phyloP scores from a whole-genome alignment of 345 rosid species.

The Adansonia digitata region DNA sequence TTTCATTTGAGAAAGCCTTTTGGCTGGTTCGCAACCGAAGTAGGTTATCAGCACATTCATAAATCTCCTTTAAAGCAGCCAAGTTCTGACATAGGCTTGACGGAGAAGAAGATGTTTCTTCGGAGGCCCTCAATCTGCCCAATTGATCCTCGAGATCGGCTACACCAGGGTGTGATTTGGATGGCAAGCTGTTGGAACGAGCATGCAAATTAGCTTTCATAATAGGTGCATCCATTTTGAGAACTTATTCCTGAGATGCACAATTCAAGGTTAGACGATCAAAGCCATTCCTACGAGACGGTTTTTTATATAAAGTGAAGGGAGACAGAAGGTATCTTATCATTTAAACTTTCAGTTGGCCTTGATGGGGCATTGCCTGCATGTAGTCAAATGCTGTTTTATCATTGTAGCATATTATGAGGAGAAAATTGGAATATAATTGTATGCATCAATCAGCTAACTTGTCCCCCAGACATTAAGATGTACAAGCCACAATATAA shows the following conservation, averaged over 20 bases:
- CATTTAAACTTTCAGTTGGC: background rate
- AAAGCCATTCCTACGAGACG: background rate
- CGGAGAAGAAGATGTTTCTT: constrained; percentile 6
- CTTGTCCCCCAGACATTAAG: constrained; percentile 13
- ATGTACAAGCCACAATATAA: constrained; percentile 1
- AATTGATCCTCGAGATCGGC: constrained; percentile 17
- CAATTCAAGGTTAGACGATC: background rate
- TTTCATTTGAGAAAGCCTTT: constrained; percentile 5
- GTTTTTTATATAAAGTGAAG: background rate
- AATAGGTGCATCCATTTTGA: background rate
- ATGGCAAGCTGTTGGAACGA: constrained; percentile 26
- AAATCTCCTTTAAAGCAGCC: constrained; percentile 11
- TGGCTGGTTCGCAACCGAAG: constrained; percentile 18
- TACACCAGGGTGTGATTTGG: constrained; percentile 17
- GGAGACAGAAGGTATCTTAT: constrained; percentile 10
- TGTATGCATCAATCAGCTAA: background rate
- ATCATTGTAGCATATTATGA: background rate
- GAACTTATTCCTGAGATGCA: background rate
- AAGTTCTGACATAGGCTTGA: constrained; percentile 2
- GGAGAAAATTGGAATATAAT: background rate
- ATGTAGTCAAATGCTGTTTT: background rate
- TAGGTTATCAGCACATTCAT: constrained; percentile 14
- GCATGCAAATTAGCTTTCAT: constrained; percentile 10
- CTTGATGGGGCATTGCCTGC: background rate
- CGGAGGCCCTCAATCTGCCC: constrained; percentile 9